A percentile compares a stretch with the other conserved stretches of the same genome.
These are phyloP conservation scores for Astragalus glycyphyllos DNA, from an alignment of 306 rosid species.

Conservation along the genomic window DNA sequence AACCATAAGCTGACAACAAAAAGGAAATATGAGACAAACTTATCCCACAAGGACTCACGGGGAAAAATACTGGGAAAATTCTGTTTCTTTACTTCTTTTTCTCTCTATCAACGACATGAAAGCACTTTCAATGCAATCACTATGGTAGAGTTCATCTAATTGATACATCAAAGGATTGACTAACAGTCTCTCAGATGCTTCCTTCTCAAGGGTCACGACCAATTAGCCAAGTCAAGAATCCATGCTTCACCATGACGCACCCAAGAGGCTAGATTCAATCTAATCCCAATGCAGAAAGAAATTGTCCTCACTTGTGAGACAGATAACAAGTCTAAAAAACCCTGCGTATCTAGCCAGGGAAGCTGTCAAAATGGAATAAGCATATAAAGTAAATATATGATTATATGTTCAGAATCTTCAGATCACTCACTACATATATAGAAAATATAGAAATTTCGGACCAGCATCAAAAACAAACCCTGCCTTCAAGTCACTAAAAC, in stretches of 20 bases:
- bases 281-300: slow-evolving; percentile 36
- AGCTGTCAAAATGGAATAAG: slow-evolving; percentile 37
- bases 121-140: slow-evolving; percentile 35
- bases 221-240: slow-evolving; percentile 42
- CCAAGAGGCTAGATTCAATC: slow-evolving; percentile 36
- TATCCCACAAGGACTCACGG: slow-evolving; percentile 30
- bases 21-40: slow-evolving; percentile 38
- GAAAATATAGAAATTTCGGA: slow-evolving; percentile 13
- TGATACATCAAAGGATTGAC: slow-evolving; percentile 50
- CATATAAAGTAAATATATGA: slow-evolving; percentile 6
- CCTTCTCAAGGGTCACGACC: slow-evolving; percentile 32
- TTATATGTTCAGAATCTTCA: neutral
- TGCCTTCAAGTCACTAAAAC: slow-evolving; percentile 18
- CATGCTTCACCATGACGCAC: slow-evolving; percentile 34
- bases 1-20: slow-evolving; percentile 32
- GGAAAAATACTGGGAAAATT: slow-evolving; percentile 28
- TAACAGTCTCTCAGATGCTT: slow-evolving; percentile 35
- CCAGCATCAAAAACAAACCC: neutral
- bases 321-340: slow-evolving; percentile 42
- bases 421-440: slow-evolving; percentile 5
- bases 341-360: slow-evolving; percentile 41
- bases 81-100: slow-evolving; percentile 5
- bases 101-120: slow-evolving; percentile 39
- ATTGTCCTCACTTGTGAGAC: slow-evolving; percentile 45
- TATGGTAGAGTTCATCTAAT: slow-evolving; percentile 47